Evolutionary conservation across 331 rosid species (phyloP), one percentile per base, ranked within the genome.

Genomic region (Prunus yedoensis): DNA sequence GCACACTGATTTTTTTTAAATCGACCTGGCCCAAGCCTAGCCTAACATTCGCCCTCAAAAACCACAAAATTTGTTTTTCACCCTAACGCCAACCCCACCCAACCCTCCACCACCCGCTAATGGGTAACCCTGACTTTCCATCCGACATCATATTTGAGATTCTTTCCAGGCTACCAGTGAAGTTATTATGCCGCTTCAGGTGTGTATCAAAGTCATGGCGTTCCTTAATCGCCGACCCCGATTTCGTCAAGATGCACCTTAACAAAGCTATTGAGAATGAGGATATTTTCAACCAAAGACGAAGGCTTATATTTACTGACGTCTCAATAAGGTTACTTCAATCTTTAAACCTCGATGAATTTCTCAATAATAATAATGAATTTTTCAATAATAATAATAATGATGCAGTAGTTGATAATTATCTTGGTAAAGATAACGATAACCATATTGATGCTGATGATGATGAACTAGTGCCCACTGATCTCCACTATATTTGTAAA

Each of bases 131-230:
- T 18, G 30, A 11, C 5, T 67, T 74, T 3, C 62, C 78, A 15
- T 11, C n/a, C 21, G 71, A 63, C 2, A 12, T 30, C 16, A 50
- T 74, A 21, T 10, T 0, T 2, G 32, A 63, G 23, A 50, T 50
- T 28, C 71, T 63, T 21, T 16, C 10, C 14, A 18, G 78, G 2
- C 38, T 74, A 1, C 18, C 61, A 9, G 78, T 50, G 15, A 63
- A 60, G 50, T 68, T 16, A 15, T 4, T 74, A 47, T 53, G 53
- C 61, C 70, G 63, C 71, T 74, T 49, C 70, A 62, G 71, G 52
- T 28, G 70, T 66, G 71, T 63, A 23, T 32, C 78, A 14, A 74
- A 74, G 51, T 25, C 52, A 5, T 74, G 63, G 71, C 5, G 63
- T 59, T 62, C 62, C 4, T 30, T 63, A 5, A 50, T 63, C 3